These are phyloP conservation scores for Pleodorina starrii DNA, from an alignment of 139 green algal species.

Conservation along the genomic window DNA sequence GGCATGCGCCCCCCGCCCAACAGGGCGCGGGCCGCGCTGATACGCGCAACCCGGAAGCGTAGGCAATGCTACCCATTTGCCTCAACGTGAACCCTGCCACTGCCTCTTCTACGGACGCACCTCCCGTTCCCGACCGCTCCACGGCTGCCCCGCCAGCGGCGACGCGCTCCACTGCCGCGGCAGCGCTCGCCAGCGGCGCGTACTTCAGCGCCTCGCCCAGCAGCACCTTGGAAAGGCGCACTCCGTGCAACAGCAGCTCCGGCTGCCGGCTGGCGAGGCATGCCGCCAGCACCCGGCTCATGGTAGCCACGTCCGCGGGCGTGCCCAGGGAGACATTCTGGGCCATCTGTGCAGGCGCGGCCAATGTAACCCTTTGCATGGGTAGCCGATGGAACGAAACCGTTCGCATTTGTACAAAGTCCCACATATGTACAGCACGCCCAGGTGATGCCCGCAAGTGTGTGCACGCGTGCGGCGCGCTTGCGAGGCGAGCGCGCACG, in stretches of 20 bases:
- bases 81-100: too few species aligned
- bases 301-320: constrained; percentile 25
- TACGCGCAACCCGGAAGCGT: too few species aligned
- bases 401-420: too few species aligned
- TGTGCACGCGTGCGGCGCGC: too few species aligned
- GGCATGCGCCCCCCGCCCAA: too few species aligned
- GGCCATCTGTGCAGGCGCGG: constrained; percentile 26
- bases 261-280: constrained; percentile 24
- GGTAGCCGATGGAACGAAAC: too few species aligned
- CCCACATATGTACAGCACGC: too few species aligned
- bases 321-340: constrained; percentile 29
- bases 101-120: not conserved
- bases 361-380: too few species aligned
- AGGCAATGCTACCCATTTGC: too few species aligned
- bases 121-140: constrained; percentile 24
- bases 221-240: constrained; percentile 23
- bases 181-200: not conserved
- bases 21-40: too few species aligned
- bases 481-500: too few species aligned
- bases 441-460: too few species aligned
- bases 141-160: not conserved
- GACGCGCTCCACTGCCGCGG: not conserved
- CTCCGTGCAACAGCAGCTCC: constrained; percentile 47
- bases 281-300: not conserved
- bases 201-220: not conserved